Base-by-base conservation (phyloP, 1,284 basidiomycete species). In the Ceratobasidium theobromae region DNA sequence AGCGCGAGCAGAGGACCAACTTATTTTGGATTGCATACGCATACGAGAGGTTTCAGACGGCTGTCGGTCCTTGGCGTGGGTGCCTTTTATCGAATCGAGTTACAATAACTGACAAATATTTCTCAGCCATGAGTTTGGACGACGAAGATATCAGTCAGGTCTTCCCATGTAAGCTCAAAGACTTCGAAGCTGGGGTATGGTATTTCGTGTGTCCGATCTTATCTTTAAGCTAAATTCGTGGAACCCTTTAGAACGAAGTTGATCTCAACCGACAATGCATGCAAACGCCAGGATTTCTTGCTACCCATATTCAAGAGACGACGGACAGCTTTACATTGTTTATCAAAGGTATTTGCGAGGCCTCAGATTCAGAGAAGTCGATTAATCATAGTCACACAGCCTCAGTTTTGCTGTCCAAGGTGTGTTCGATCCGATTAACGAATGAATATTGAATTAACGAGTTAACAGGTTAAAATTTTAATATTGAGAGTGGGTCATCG, bases 71-170 rank as follows among this genome's bases (percentile, higher is more conserved):
- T 12, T 60, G 57, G 57, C 30, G 57, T 60, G 28, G 51, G 57
- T 35, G 9, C 9, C 28, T n/a, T 30, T n/a, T n/a, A 43, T 2
- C 21, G 21, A 11, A 30, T 21, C 16, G 4, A 11, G 6, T 25
- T 41, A n/a, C n/a, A n/a, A n/a, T n/a, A n/a, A n/a, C n/a, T n/a
- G n/a, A n/a, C n/a, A n/a, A 18, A 33, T 45, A 6, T 21, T 46
- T 32, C 38, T n/a, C 9, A 60, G 57, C 57, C 12, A 60, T 60
- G 57, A 35, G 57, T 25, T 38, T 66, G 8, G 65, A 65, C 30
- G 70, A 71, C 30, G 65, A 68, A 38, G 69, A 70, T 49, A 71
- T 71, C 27, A 60, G 46, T 25, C 70, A 71, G 41, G 53, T 66
- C 32, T 51, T 71, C 9, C 65, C 67, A 1, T 14, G 53, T 27